Evolutionary conservation across 1,139 yeast species (phyloP), one percentile per base, ranked within the genome.

Genomic region (Kodamaea ohmeri): DNA sequence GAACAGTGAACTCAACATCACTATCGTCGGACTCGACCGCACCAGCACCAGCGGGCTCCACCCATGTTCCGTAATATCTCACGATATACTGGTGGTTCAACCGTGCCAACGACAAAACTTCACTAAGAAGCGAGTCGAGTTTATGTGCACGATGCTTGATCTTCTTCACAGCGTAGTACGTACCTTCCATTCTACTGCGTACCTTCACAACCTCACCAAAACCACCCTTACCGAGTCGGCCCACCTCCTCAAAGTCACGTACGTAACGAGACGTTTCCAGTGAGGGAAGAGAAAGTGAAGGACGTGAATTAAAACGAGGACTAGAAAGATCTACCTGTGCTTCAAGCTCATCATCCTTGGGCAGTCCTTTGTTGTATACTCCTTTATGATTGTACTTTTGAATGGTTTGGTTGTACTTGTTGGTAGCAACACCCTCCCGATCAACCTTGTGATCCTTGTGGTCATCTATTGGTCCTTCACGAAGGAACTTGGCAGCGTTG

Each of bases 181-280:
- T 76, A 15, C 98, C 97, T 55, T 94, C 99, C 47, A 92, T 75
- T 45, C 90, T 76, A 58, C 89, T 90, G 44, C 98, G 71, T 0
- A 94, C 98, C 53, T 90, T 90, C 13, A 92, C 96, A 9, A 94
- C 99, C 56, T 90, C 96, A 6, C 98, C 99, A 64, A 84, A 94
- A 0, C 95, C 98, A 24, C 99, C 99, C 51, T 83, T 80, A 2
- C 99, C 98, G n/a, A 94, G 63, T 17, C 80, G 76, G 0, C 94
- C 94, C 32, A 89, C 84, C 56, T 92, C 98, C 59, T 92, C 98
- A 59, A 94, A 94, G 56, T 94, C 98, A 41, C 76, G 54, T 35
- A 62, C 69, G 40, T 70, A 71, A 34, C 76, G 30, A n/a, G n/a
- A n/a, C n/a, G n/a, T n/a, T n/a, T n/a, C n/a, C n/a, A n/a, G n/a